phyloP scores from a whole-genome alignment of 2,329 filamentous ascomycete genomes.

The Didymella keratinophila region DNA sequence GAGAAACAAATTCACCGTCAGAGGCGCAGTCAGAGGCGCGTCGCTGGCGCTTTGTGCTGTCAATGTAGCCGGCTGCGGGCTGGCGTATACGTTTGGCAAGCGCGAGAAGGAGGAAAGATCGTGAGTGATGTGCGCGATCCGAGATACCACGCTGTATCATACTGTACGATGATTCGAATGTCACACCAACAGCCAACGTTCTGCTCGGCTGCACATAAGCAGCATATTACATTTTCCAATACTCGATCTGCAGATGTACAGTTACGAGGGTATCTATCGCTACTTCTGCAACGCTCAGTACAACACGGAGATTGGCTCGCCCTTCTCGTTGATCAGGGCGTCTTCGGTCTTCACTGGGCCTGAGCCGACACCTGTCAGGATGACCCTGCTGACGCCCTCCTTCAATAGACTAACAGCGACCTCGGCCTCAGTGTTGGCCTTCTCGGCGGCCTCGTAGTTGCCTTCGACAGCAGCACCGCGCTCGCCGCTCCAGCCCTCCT shows the following conservation, averaged over 20 bases:
- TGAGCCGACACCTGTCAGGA: constrained; percentile 89
- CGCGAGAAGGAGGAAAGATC: constrained; percentile 48
- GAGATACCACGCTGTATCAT: constrained; percentile 12
- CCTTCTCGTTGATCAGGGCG: constrained; percentile 73
- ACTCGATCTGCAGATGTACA: not conserved
- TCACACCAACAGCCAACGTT: not conserved
- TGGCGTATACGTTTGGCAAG: constrained; percentile 61
- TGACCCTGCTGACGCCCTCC: constrained; percentile 85
- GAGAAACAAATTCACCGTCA: constrained; percentile 57
- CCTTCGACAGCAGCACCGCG: constrained; percentile 62
- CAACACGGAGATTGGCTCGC: constrained; percentile 37
- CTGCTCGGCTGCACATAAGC: not conserved
- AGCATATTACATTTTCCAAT: not conserved
- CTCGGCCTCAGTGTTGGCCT: constrained; percentile 60
- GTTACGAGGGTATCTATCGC: constrained; percentile 18
- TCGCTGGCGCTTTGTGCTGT: constrained; percentile 60
- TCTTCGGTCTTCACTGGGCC: constrained; percentile 83
- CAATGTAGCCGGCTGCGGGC: constrained; percentile 61
- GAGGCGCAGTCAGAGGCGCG: constrained; percentile 61
- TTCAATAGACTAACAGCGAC: constrained; percentile 62
- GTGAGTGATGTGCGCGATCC: not conserved
- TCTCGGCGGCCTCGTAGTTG: constrained; percentile 65
- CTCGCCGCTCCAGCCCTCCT: constrained; percentile 74
- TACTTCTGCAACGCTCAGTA: constrained; percentile 11
- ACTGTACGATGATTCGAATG: not conserved